Percentiles rank a stretch among this genome's conserved stretches.
Evolutionary conservation across 129 eudicot species (phyloP).

Genomic region (Helianthus annuus): DNA sequence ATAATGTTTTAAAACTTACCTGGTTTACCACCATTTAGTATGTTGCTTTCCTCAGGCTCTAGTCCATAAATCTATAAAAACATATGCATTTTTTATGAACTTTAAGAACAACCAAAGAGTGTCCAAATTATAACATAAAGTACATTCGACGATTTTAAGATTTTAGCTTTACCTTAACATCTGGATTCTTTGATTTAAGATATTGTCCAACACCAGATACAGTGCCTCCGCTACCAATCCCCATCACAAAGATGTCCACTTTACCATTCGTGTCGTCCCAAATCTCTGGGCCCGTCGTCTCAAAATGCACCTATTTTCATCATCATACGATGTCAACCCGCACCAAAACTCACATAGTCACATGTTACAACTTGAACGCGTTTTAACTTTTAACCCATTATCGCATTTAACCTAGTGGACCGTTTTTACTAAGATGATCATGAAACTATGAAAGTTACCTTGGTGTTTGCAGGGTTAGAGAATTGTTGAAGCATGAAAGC

Average conservation of each 20-base stretch:
- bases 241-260: constrained; percentile 95
- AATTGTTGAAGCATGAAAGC: constrained; percentile 98
- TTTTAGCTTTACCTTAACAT: constrained; percentile 60
- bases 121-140: not conserved
- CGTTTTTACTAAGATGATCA: not conserved
- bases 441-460: constrained; percentile 41
- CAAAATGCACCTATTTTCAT: constrained; percentile 76
- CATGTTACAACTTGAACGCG: not conserved
- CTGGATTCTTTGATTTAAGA: constrained; percentile 86
- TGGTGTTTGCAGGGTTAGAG: constrained; percentile 86
- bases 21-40: constrained; percentile 98
- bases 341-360: not conserved
- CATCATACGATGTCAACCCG: not conserved
- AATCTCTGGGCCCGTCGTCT: constrained; percentile 96
- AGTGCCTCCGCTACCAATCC: constrained; percentile 99
- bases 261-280: constrained; percentile 95
- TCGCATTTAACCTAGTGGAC: not conserved
- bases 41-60: constrained; percentile 92
- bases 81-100: not conserved
- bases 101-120: not conserved
- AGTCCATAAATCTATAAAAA: constrained; percentile 75
- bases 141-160: not conserved
- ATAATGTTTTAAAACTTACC: constrained; percentile 35
- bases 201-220: constrained; percentile 99
- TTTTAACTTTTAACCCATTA: not conserved